phyloP scores from a whole-genome alignment of 2,329 filamentous ascomycete genomes.

The Orbilia javanica region DNA sequence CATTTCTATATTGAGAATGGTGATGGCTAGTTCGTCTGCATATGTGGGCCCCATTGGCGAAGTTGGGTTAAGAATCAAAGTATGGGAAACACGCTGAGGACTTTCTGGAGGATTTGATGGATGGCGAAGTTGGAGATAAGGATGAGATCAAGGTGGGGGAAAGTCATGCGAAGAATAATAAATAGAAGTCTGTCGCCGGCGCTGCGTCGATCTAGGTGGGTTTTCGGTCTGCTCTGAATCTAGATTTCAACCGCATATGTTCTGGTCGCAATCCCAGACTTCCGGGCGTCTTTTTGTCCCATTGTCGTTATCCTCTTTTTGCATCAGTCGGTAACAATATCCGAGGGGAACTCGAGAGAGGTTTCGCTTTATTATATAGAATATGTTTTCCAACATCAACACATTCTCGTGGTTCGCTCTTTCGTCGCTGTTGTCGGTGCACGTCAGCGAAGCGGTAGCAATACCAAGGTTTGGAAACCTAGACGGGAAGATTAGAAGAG shows the following conservation, averaged over 20 bases:
- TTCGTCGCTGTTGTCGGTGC: slow-evolving; percentile 17
- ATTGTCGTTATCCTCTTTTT: background rate
- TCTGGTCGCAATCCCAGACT: background rate
- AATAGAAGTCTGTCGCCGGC: slow-evolving; percentile 15
- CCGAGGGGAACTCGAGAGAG: background rate
- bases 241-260: background rate
- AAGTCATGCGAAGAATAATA: background rate
- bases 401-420: slow-evolving; percentile 32
- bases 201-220: background rate
- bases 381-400: slow-evolving; percentile 57
- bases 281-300: background rate
- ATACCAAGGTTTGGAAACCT: slow-evolving; percentile 17
- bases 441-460: slow-evolving; percentile 10
- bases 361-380: background rate
- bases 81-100: background rate
- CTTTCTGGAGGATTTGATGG: background rate
- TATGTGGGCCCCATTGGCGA: slow-evolving; percentile 2
- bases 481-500: slow-evolving; percentile 3
- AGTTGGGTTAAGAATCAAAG: background rate
- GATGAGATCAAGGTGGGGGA: background rate
- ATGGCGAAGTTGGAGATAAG: background rate
- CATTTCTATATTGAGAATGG: slow-evolving; percentile 17
- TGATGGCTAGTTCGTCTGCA: slow-evolving; percentile 1
- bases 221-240: background rate
- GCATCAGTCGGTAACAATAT: background rate